phyloP scores from a whole-genome alignment of 164 flowering plant species.

The Echeveria elegans region DNA sequence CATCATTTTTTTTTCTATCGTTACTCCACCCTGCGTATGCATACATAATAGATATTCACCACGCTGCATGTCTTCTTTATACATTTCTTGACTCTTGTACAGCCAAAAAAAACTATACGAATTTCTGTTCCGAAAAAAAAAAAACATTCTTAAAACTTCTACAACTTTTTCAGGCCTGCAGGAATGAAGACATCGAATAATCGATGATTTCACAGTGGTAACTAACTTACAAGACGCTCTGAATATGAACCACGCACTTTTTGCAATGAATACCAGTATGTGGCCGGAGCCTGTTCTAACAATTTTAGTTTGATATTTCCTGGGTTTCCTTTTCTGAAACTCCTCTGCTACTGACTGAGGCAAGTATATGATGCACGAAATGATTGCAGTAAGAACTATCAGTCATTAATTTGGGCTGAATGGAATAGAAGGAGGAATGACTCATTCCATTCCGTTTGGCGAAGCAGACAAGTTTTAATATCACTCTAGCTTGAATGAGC shows the following conservation, averaged over 20 bases:
- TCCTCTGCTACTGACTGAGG: slow-evolving; percentile 78
- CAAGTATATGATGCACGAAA: slow-evolving; percentile 77
- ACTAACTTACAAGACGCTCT: background rate
- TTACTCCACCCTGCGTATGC: too few species aligned
- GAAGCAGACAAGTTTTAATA: too few species aligned
- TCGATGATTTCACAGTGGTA: background rate
- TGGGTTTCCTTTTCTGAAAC: slow-evolving; percentile 70
- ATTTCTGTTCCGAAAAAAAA: slow-evolving; percentile 29
- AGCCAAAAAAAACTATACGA: background rate
- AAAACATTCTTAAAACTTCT: slow-evolving; percentile 53
- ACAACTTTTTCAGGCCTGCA: slow-evolving; percentile 98
- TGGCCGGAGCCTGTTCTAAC: slow-evolving; percentile 97
- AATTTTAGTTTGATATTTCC: slow-evolving; percentile 39
- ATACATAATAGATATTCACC: too few species aligned
- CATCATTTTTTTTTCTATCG: too few species aligned
- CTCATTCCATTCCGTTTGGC: too few species aligned
- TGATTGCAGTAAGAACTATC: too few species aligned
- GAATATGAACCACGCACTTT: background rate
- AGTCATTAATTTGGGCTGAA: too few species aligned
- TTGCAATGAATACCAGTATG: slow-evolving; percentile 62
- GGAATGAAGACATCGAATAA: too few species aligned
- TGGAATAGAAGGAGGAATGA: too few species aligned
- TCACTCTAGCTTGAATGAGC: too few species aligned
- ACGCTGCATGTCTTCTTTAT: too few species aligned
- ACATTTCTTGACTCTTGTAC: background rate